A percentile compares a stretch with the other conserved stretches of the same genome.
phyloP scores from a whole-genome alignment of 2,329 filamentous ascomycete species.

The Aspergillus pseudoterreus region DNA sequence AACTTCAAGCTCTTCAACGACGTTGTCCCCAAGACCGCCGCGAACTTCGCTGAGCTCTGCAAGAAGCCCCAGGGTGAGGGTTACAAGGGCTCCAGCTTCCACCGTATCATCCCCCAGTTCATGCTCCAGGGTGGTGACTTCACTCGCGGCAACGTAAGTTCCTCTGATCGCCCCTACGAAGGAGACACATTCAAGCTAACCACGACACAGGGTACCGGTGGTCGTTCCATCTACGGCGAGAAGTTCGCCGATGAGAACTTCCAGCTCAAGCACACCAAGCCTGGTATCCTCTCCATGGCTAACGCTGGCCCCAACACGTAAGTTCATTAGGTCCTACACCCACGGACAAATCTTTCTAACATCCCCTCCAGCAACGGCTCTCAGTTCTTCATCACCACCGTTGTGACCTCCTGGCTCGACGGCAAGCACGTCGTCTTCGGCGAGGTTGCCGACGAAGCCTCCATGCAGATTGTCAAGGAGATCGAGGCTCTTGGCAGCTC shows the following conservation, averaged over 20 bases:
- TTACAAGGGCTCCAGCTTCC: constrained; percentile 80
- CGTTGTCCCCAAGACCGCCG: constrained; percentile 79
- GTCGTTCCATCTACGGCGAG: constrained; percentile 92
- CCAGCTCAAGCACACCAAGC: constrained; percentile 65
- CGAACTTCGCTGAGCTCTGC: constrained; percentile 84
- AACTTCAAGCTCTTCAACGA: constrained; percentile 85
- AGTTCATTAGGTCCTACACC: constrained; percentile 21
- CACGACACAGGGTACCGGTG: constrained; percentile 69
- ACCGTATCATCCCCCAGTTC: constrained; percentile 89
- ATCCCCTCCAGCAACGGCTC: constrained; percentile 56
- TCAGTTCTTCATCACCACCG: constrained; percentile 70
- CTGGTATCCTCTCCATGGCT: constrained; percentile 87
- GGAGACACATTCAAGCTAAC: constrained; percentile 10
- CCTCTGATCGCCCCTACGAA: background rate
- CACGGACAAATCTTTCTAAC: constrained; percentile 1
- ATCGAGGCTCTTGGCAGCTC: constrained; percentile 58
- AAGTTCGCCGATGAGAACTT: constrained; percentile 97
- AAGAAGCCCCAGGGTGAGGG: constrained; percentile 76
- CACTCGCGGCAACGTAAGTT: constrained; percentile 80
- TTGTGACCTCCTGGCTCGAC: constrained; percentile 63
- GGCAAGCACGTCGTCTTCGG: constrained; percentile 69
- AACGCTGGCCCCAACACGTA: constrained; percentile 92
- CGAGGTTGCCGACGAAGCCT: constrained; percentile 55
- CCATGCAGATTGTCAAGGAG: constrained; percentile 53
- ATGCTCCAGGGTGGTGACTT: constrained; percentile 98